Conservation (phyloP, 352 stramenopile species). For the Phytophthora tentaculata region DNA sequence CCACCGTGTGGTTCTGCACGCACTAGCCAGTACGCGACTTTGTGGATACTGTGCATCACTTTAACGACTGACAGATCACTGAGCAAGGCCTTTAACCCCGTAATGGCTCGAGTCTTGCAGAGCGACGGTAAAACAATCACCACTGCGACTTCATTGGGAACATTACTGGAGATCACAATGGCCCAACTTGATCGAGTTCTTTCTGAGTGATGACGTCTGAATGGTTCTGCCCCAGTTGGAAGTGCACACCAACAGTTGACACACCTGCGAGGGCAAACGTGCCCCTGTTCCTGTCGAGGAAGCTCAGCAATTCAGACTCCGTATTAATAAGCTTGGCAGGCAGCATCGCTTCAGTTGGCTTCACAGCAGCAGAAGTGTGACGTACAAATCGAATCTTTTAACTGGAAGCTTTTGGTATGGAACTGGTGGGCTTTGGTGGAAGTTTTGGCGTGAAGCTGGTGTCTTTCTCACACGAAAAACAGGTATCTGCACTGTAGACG, state of each 20-base stretch:
- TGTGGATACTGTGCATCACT: constrained; percentile 34
- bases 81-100: constrained; percentile 18
- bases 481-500: too few species aligned
- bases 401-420: background rate
- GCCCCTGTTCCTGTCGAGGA: constrained; percentile 21
- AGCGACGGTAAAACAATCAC: constrained; percentile 20
- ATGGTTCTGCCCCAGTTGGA: constrained; percentile 20
- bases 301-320: constrained; percentile 20
- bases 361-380: too few species aligned
- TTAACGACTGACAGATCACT: constrained; percentile 19
- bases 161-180: constrained; percentile 19
- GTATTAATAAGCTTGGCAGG: constrained; percentile 14
- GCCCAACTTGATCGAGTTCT: constrained; percentile 10
- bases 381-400: background rate
- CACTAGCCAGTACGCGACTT: constrained; percentile 52
- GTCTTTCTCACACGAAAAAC: background rate
- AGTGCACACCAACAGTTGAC: constrained; percentile 26
- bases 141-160: constrained; percentile 12
- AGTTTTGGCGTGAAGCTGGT: too few species aligned
- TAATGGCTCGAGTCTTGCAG: constrained; percentile 13
- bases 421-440: too few species aligned
- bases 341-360: background rate
- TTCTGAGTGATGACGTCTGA: constrained; percentile 2
- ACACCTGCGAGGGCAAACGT: constrained; percentile 1
- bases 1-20: constrained; percentile 91